Evolutionary conservation across 2,329 filamentous ascomycete species (phyloP), one percentile per base, ranked within the genome.

Genomic region (Neonectria sp.): DNA sequence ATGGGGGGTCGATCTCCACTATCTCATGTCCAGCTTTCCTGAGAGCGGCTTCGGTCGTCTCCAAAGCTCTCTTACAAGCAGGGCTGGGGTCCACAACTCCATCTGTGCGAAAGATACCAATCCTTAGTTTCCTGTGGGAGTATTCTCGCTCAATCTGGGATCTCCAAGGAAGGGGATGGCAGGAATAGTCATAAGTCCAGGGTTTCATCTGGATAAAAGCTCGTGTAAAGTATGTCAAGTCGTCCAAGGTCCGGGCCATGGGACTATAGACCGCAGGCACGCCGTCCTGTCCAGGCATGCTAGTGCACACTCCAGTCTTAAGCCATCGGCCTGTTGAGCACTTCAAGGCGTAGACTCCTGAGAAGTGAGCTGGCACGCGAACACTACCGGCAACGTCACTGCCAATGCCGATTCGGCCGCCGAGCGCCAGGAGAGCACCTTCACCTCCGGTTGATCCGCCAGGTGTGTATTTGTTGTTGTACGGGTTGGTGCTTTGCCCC

Each of bases 281-380:
- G 1, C 95, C 95, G 78, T 98, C 95, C 78, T 98, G 95, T 0
- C 95, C 95, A 0, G 93, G 90, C 94, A 97, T 97, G 74, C 92
- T 95, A 0, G 95, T 97, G 68, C 89, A 89, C 78, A 94, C 91
- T 11, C 94, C 94, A 48, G 89, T 87, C 80, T 97, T 97, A 1
- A 94, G 94, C 94, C 95, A 98, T 55, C 95, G 88, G 2, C 95
- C 95, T 1, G 93, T 97, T 3, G 93, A 95, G 82, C 95, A 97
- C 40, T 93, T 90, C 27, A 98, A 83, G 21, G 92, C 92, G 80
- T 97, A 98, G 78, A 95, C 94, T 9, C 95, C 95, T 2, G 93
- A 93, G 83, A 95, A 98, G 74, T 97, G 94, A 6, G 95, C 95
- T 0, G 95, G 95, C 2, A 89, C 91, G 59, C 95, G 89, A 6